phyloP scores from a whole-genome alignment of 345 rosid species.

The Erucastrum elatum region DNA sequence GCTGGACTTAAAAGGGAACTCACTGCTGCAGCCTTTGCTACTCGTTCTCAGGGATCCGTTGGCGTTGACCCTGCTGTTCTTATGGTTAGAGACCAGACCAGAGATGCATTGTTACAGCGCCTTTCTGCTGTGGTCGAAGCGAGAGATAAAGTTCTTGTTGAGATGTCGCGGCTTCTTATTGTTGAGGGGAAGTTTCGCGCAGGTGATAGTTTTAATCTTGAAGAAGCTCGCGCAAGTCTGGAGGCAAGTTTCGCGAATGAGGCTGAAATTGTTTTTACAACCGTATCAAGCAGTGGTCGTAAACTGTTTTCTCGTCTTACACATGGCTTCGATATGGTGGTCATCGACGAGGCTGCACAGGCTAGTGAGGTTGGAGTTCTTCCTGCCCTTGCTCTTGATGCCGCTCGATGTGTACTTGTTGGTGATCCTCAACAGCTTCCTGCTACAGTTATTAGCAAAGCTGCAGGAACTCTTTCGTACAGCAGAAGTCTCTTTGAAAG shows the following conservation, averaged over 20 bases:
- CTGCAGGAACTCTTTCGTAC: constrained; percentile 92
- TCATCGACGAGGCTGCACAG: constrained; percentile 99
- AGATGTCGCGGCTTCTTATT: constrained; percentile 94
- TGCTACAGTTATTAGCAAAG: constrained; percentile 98
- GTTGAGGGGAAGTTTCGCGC: constrained; percentile 77
- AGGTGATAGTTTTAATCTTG: constrained; percentile 80
- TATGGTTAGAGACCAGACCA: constrained; percentile 83
- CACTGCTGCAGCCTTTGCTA: constrained; percentile 67
- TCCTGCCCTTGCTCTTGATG: constrained; percentile 97
- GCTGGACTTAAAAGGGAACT: constrained; percentile 79
- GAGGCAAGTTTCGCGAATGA: constrained; percentile 99
- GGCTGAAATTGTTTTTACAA: constrained; percentile 99
- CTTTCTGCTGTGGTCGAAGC: constrained; percentile 95
- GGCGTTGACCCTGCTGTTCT: constrained; percentile 97
- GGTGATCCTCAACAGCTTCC: constrained; percentile 99
- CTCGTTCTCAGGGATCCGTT: constrained; percentile 93
- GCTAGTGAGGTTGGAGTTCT: constrained; percentile 96
- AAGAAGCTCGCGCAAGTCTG: constrained; percentile 94
- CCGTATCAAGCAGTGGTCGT: constrained; percentile 98
- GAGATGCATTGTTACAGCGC: constrained; percentile 80
- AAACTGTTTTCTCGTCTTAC: constrained; percentile 93
- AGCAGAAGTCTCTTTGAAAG: constrained; percentile 99
- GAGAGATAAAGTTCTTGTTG: constrained; percentile 94
- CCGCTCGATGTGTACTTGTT: constrained; percentile 96
- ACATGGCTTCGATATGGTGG: constrained; percentile 99